Conservation (phyloP, 345 rosid genomes). For the Citrus glauca region DNA sequence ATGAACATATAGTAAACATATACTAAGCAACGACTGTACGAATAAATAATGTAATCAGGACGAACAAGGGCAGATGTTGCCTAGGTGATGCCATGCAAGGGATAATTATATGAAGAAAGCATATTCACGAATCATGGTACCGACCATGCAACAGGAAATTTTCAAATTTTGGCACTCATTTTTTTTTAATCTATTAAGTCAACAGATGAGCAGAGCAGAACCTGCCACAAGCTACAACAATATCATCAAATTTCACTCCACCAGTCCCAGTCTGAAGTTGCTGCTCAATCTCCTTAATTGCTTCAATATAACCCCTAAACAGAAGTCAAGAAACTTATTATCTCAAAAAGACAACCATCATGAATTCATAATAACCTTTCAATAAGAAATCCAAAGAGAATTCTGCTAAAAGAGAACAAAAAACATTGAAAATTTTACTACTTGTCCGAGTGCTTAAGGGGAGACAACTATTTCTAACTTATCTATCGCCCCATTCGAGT, state of each 20-base stretch:
- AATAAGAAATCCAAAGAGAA: neutral
- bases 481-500: neutral
- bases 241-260: constrained; percentile 64
- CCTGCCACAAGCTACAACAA: constrained; percentile 98
- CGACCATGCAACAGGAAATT: neutral
- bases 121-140: neutral
- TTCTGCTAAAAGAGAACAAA: neutral
- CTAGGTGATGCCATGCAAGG: neutral
- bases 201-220: constrained; percentile 27
- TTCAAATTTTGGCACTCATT: neutral
- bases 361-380: neutral
- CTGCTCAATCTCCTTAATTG: constrained; percentile 81
- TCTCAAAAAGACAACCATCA: neutral
- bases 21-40: neutral
- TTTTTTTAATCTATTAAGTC: neutral
- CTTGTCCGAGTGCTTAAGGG: neutral
- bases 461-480: neutral
- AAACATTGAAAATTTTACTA: neutral
- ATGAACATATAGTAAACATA: neutral
- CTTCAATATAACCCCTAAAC: constrained; percentile 87
- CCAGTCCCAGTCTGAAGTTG: constrained; percentile 48
- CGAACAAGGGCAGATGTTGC: neutral
- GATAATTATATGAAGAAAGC: too few species aligned
- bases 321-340: neutral
- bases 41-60: neutral